Evolutionary conservation across 2,329 filamentous ascomycete genomes (phyloP), one percentile per base, ranked within the genome.

Genomic region (Chaetomium olivaceum): DNA sequence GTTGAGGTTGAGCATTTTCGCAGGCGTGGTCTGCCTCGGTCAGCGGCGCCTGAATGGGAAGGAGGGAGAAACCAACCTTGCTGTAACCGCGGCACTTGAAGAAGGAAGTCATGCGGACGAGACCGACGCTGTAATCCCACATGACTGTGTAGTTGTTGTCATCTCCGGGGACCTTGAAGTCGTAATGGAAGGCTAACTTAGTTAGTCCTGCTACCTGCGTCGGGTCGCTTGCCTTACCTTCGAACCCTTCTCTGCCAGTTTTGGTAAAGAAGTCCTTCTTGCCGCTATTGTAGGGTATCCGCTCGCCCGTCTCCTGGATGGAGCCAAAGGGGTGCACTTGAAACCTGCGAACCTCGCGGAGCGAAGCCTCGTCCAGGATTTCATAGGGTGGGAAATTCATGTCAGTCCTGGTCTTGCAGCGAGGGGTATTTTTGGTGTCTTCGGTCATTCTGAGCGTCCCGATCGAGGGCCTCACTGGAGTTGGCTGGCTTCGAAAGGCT

Each of bases 61-160:
- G 5, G 11, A n/a, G 14, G 0, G n/a, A 50, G 33, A 21, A 57
- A 62, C 81, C 74, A 76, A 93, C 94, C 87, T 99, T 99, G 69
- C 89, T 85, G 74, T 94, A 94, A 69, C 90, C 88, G 75, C 89
- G 89, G 70, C 91, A 93, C 77, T 97, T 97, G 84, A 98, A 98
- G 75, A 98, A 91, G 31, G 93, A 91, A 2, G 93, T 97, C 78
- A 96, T 96, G 68, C 94, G 89, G 68, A 98, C 93, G 33, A 98
- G 88, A 9, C 95, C 95, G 68, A 94, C 87, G 72, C 96, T 94
- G 80, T 97, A 97, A 77, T 99, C 95, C 95, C 95, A 99, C 87
- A 97, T 93, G 67, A 98, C 88, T 0, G 86, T 87, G 76, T 90
- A 93, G 61, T 85, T 82, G 68, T 82, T 84, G 1, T 89, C 84